These are phyloP conservation scores for Lecanosticta acicola DNA, from an alignment of 2,329 filamentous ascomycete species.

Conservation along the genomic window DNA sequence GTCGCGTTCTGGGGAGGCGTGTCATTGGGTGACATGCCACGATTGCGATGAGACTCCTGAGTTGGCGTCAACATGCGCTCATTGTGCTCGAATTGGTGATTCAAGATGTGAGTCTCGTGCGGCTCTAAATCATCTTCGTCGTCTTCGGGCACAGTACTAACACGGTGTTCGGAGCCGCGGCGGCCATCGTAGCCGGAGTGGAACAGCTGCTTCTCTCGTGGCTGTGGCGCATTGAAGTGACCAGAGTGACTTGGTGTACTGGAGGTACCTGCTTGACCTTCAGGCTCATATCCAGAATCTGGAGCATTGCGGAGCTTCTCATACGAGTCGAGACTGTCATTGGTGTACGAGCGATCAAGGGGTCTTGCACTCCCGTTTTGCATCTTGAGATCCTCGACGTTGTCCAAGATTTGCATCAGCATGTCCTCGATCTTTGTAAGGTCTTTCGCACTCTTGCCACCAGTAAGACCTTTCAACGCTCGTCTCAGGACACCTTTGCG, in stretches of 20 bases:
- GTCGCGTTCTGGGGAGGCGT: slow-evolving; percentile 52
- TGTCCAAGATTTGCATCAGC: slow-evolving; percentile 81
- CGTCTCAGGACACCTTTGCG: slow-evolving; percentile 90
- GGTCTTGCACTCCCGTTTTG: slow-evolving; percentile 21
- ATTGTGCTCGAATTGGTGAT: slow-evolving; percentile 54
- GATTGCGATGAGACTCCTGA: slow-evolving; percentile 43
- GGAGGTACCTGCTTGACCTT: slow-evolving; percentile 71
- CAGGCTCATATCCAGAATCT: slow-evolving; percentile 73
- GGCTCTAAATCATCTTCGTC: slow-evolving; percentile 80
- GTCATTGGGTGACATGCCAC: slow-evolving; percentile 27
- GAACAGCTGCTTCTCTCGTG: slow-evolving; percentile 33
- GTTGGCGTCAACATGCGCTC: slow-evolving; percentile 58
- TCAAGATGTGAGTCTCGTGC: slow-evolving; percentile 40
- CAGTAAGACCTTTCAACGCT: slow-evolving; percentile 77
- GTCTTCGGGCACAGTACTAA: slow-evolving; percentile 79
- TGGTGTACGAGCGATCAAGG: slow-evolving; percentile 26
- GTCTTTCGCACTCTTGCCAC: slow-evolving; percentile 81
- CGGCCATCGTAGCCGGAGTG: slow-evolving; percentile 50
- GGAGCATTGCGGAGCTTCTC: slow-evolving; percentile 66
- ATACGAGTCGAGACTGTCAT: slow-evolving; percentile 57
- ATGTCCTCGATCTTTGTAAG: slow-evolving; percentile 38
- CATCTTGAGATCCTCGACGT: slow-evolving; percentile 66
- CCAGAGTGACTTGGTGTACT: slow-evolving; percentile 71
- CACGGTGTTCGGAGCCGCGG: slow-evolving; percentile 65
- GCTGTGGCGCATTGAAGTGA: slow-evolving; percentile 46